Evolutionary conservation across 805 yeast species (phyloP), one percentile per base, ranked within the genome.

Genomic region (Pichia scutulata): DNA sequence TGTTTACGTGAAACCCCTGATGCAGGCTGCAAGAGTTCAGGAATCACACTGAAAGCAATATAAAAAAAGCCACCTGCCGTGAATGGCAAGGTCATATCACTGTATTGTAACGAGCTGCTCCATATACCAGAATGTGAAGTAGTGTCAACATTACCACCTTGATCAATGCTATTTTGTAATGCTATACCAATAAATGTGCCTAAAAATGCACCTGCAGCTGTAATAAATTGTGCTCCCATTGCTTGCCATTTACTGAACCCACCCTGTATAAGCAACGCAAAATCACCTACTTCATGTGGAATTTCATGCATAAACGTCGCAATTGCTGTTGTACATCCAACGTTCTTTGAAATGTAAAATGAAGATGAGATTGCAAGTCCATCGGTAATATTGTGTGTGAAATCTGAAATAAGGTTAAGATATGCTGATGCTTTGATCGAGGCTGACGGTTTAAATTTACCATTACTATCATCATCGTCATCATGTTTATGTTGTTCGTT

Each of bases 271-370:
- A 86, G 68, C 24, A 86, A 68, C 0, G 89, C 90, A 66, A 82
- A 86, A 60, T 86, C 93, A 44, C 92, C 90, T 53, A 86, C 76
- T 60, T 84, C 89, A 62, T 86, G 93, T 7, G 93, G 93, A 45
- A 85, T 77, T 62, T 86, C 93, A 62, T 86, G 93, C 65, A 82
- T 76, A 54, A 84, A 74, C 26, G 85, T 82, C 1, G 90, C 87
- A 37, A 84, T 66, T 22, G 85, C 77, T 0, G 90, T 83, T 2
- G 84, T 74, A 23, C 84, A 78, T 0, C 93, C 93, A 18, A 78
- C 80, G 43, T 66, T 69, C 47, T 75, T 73, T 40, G 82, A 73
- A 43, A 74, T 75, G 63, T 80, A 80, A 62, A 86, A 86, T 7
- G 89, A 76, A 0, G 90, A 77, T 1, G 89, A 77, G 44, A 86